Percentiles rank a stretch among this genome's conserved stretches.
These are phyloP conservation scores for Fraxinus xanthoxyloides DNA, from an alignment of 305 asterid species.

Conservation along the genomic window DNA sequence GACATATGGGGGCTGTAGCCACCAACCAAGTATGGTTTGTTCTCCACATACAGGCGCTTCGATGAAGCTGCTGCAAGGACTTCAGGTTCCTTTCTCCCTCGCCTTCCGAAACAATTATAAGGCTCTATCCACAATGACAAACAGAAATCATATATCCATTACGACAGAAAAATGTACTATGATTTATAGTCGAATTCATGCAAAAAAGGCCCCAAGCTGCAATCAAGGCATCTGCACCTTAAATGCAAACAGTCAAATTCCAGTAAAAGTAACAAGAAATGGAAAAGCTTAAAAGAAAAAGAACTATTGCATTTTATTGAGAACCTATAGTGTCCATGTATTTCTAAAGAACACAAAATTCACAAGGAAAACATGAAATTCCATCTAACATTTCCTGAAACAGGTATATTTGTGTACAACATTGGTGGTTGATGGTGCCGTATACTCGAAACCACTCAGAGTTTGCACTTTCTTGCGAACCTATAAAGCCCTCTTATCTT, in stretches of 20 bases:
- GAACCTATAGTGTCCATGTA: conserved; percentile 15
- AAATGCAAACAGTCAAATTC: neutral
- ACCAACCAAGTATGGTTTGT: conserved; percentile 83
- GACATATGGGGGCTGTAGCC: conserved; percentile 74
- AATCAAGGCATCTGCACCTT: neutral
- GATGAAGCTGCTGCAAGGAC: conserved; percentile 68
- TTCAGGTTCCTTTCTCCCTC: conserved; percentile 76
- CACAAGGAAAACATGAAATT: neutral
- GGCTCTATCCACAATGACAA: conserved; percentile 56
- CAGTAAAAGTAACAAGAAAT: neutral
- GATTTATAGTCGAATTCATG: conserved; percentile 4
- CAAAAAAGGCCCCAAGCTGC: conserved; percentile 4
- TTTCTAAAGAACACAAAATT: neutral
- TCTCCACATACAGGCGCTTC: conserved; percentile 89
- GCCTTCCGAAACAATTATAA: conserved; percentile 56
- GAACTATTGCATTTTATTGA: neutral
- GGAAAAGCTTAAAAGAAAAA: neutral
- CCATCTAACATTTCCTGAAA: neutral
- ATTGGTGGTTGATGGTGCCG: neutral
- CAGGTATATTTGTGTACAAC: neutral
- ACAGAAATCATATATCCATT: conserved; percentile 33
- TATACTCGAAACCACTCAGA: neutral
- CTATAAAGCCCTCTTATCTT: neutral
- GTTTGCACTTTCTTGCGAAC: neutral
- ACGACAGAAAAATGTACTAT: conserved; percentile 8